Conservation (phyloP, 1,284 basidiomycete species). For the Mycosarcoma mackinlayi region DNA sequence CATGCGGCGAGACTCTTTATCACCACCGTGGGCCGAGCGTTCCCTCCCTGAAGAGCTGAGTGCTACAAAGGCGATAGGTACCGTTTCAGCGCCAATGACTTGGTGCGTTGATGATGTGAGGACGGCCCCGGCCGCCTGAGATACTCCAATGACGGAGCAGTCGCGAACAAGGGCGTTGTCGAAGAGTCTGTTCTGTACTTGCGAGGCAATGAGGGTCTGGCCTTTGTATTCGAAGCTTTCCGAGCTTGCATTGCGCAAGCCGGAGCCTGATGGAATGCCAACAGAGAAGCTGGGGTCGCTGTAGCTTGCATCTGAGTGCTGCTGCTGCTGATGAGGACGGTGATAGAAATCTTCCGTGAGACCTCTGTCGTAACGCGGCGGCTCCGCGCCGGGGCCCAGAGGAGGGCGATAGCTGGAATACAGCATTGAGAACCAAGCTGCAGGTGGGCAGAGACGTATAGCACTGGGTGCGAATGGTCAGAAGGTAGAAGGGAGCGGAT, state of each 20-base stretch:
- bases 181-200: conserved; percentile 24
- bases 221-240: conserved; percentile 35
- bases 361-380: conserved; percentile 1
- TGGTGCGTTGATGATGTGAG: conserved; percentile 11
- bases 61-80: conserved; percentile 31
- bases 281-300: background rate
- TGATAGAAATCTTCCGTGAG: conserved; percentile 8
- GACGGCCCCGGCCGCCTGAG: conserved; percentile 19
- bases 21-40: conserved; percentile 36
- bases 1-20: conserved; percentile 46
- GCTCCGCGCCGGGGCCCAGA: conserved; percentile 5
- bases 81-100: background rate
- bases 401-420: conserved; percentile 27
- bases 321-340: conserved; percentile 1
- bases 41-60: conserved; percentile 32
- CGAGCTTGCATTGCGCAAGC: background rate
- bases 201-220: conserved; percentile 12
- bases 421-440: too few species aligned
- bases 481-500: too few species aligned
- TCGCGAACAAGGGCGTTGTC: conserved; percentile 37
- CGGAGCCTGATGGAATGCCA: too few species aligned
- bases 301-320: background rate
- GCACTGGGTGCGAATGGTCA: too few species aligned
- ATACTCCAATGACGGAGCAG: conserved; percentile 36
- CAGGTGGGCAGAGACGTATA: too few species aligned